Conservation (phyloP, 352 stramenopile genomes). For the Globisporangium splendens region DNA sequence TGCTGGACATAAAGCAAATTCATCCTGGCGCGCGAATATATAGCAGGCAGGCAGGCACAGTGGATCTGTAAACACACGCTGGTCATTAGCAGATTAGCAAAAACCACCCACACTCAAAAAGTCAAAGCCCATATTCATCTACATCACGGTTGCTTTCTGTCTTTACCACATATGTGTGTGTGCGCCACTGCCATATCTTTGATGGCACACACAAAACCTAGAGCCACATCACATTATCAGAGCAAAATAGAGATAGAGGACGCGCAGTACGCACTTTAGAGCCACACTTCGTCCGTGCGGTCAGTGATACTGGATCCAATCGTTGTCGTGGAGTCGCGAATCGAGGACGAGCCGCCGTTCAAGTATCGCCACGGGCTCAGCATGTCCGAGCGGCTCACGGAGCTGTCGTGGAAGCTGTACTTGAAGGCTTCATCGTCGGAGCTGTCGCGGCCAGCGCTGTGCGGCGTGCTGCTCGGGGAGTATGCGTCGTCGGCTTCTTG, state of each 20-base stretch:
- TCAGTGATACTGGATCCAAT: conserved; percentile 49
- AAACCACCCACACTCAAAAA: too few species aligned
- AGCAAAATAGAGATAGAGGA: neutral
- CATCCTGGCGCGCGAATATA: too few species aligned
- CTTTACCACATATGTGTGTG: neutral
- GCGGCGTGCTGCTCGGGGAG: conserved; percentile 10
- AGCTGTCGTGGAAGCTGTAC: conserved; percentile 80
- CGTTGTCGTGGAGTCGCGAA: conserved; percentile 54
- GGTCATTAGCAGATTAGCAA: neutral
- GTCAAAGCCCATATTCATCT: too few species aligned
- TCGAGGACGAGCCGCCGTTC: conserved; percentile 35
- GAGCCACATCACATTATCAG: neutral
- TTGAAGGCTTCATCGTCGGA: conserved; percentile 47
- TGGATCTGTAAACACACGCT: neutral
- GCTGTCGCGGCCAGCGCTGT: conserved; percentile 11
- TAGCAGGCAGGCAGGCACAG: too few species aligned
- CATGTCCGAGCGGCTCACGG: conserved; percentile 45
- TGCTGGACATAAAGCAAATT: too few species aligned
- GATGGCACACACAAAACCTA: neutral
- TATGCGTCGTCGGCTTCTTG: conserved; percentile 23
- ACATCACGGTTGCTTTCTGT: neutral
- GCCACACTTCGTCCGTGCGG: conserved; percentile 25
- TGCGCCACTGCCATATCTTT: neutral
- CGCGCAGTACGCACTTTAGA: conserved; percentile 8
- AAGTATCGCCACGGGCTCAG: conserved; percentile 53